Conservation (phyloP, 352 stramenopile species). For the Pythium phragmiticola region DNA sequence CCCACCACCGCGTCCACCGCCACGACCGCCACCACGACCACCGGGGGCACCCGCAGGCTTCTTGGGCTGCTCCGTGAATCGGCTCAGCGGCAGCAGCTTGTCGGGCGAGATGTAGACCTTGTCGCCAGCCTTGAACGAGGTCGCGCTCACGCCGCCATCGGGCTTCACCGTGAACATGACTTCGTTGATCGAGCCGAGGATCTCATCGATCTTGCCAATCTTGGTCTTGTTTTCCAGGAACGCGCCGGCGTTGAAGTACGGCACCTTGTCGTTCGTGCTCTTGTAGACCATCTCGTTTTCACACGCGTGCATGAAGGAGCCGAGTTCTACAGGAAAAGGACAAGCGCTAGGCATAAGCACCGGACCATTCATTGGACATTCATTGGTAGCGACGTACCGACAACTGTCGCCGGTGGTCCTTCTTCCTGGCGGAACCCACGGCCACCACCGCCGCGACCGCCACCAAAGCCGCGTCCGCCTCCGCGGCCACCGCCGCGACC, state of each 20-base stretch:
- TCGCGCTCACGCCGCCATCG: conserved; percentile 92
- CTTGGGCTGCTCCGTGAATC: conserved; percentile 94
- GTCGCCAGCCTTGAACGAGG: conserved; percentile 96
- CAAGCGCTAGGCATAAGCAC: background rate
- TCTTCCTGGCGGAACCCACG: conserved; percentile 56
- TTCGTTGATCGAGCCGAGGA: conserved; percentile 96
- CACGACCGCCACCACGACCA: too few relatives aligned
- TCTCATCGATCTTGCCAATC: conserved; percentile 99
- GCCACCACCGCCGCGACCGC: conserved; percentile 34
- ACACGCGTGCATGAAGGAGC: conserved; percentile 95
- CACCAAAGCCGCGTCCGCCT: conserved; percentile 31
- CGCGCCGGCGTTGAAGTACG: conserved; percentile 98
- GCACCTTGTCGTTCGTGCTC: conserved; percentile 94
- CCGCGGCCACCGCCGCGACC: conserved; percentile 23
- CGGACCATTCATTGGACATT: background rate
- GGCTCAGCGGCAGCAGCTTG: conserved; percentile 94
- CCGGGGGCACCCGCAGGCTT: conserved; percentile 43
- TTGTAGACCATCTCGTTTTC: conserved; percentile 98
- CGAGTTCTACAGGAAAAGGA: conserved; percentile 76
- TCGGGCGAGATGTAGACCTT: conserved; percentile 97
- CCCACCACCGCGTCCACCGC: too few relatives aligned
- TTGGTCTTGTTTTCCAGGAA: conserved; percentile 99
- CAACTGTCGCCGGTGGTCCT: conserved; percentile 67
- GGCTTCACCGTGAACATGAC: conserved; percentile 97
- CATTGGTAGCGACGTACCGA: conserved; percentile 38